Percentiles rank a stretch among this genome's conserved stretches.
Conservation (phyloP, 2,329 filamentous ascomycete species). For the Colletotrichum liriopes region DNA sequence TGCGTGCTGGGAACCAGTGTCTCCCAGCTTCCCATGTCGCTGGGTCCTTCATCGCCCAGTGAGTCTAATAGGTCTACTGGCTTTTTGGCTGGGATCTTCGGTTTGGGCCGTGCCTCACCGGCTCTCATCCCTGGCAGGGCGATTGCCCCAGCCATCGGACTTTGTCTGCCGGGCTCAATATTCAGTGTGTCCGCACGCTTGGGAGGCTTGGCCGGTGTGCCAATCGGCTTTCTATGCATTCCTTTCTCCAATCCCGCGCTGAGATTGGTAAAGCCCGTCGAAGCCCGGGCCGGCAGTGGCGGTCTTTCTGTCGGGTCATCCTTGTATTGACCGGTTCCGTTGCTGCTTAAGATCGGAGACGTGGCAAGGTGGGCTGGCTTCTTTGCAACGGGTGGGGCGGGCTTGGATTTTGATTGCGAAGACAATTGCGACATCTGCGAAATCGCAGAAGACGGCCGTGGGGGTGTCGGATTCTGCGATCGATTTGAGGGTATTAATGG, state of each 20-base stretch:
- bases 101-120: slow-evolving; percentile 31
- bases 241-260: slow-evolving; percentile 14
- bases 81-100: slow-evolving; percentile 38
- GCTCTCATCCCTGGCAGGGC: slow-evolving; percentile 41
- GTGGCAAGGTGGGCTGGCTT: slow-evolving; percentile 72
- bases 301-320: slow-evolving; percentile 46
- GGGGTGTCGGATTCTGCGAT: slow-evolving; percentile 45
- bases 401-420: slow-evolving; percentile 54
- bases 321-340: slow-evolving; percentile 40
- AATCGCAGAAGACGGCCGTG: slow-evolving; percentile 53
- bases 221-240: slow-evolving; percentile 29
- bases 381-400: slow-evolving; percentile 72
- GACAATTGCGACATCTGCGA: slow-evolving; percentile 54
- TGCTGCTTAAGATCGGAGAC: slow-evolving; percentile 47
- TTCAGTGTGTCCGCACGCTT: slow-evolving; percentile 27
- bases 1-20: slow-evolving; percentile 64
- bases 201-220: slow-evolving; percentile 30
- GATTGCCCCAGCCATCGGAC: slow-evolving; percentile 38
- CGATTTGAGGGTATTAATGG: slow-evolving; percentile 35
- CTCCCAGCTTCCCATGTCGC: slow-evolving; percentile 69
- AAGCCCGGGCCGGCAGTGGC: slow-evolving; percentile 38
- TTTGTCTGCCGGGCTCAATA: slow-evolving; percentile 28
- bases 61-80: slow-evolving; percentile 63
- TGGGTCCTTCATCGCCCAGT: slow-evolving; percentile 60
- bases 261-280: slow-evolving; percentile 35